phyloP scores from a whole-genome alignment of 2,329 filamentous ascomycete genomes.

The Botrytis hyacinthi region DNA sequence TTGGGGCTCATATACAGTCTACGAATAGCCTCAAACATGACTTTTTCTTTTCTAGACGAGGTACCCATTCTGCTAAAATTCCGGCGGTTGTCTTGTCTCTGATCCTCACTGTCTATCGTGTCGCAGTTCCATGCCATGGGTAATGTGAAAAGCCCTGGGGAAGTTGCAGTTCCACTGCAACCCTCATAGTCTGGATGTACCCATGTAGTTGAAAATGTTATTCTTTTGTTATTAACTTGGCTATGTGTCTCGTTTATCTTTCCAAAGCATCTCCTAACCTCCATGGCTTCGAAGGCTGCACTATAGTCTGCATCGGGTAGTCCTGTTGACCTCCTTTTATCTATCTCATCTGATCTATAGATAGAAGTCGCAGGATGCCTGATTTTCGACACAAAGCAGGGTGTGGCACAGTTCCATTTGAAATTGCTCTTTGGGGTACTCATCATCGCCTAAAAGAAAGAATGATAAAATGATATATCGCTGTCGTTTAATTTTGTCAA shows the following conservation, averaged over 20 bases:
- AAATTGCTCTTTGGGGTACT: background rate
- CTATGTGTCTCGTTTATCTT: background rate
- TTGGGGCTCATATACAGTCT: background rate
- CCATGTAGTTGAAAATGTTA: background rate
- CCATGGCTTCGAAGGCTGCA: background rate
- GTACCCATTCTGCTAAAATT: too few species aligned
- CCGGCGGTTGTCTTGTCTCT: background rate
- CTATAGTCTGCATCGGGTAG: background rate
- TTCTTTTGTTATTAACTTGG: background rate
- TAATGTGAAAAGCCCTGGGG: background rate
- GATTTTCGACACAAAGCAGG: background rate
- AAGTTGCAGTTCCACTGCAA: background rate
- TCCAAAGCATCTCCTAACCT: background rate
- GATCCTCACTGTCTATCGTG: background rate
- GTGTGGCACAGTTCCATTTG: background rate
- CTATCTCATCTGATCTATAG: background rate
- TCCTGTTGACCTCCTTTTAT: background rate
- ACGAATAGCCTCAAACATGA: background rate
- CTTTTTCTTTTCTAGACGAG: background rate
- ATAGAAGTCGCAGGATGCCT: background rate
- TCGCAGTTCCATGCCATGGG: background rate
- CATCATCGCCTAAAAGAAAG: too few species aligned
- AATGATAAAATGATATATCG: background rate
- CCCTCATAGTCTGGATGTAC: background rate
- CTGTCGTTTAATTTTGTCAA: background rate